A percentile compares a stretch with the other conserved stretches of the same genome.
Conservation (phyloP, 2,329 filamentous ascomycete species). For the Trichoderma polysporum region DNA sequence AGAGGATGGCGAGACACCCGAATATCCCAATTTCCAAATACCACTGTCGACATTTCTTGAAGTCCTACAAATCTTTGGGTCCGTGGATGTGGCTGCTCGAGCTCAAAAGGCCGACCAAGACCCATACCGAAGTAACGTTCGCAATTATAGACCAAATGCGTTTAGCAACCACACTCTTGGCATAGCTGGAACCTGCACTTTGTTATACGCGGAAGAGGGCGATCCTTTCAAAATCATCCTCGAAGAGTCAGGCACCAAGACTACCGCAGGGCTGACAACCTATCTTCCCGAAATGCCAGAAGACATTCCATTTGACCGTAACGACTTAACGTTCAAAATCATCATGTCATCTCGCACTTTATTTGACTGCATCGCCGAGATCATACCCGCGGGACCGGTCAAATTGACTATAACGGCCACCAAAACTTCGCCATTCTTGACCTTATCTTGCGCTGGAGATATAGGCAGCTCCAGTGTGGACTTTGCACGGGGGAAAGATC, state of each 20-base stretch:
- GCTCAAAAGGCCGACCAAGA: constrained; percentile 60
- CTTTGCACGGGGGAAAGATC: constrained; percentile 61
- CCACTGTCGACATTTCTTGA: constrained; percentile 85
- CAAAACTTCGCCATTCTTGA: constrained; percentile 67
- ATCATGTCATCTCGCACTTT: constrained; percentile 83
- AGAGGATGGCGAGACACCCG: constrained; percentile 40
- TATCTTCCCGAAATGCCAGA: constrained; percentile 75
- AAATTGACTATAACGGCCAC: constrained; percentile 68
- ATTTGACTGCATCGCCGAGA: constrained; percentile 69
- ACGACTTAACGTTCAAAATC: constrained; percentile 81
- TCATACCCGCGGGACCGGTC: constrained; percentile 68
- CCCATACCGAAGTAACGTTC: constrained; percentile 59
- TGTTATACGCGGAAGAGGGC: constrained; percentile 74
- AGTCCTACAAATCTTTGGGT: constrained; percentile 91
- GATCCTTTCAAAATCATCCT: constrained; percentile 81
- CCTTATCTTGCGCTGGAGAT: constrained; percentile 63
- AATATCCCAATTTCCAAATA: constrained; percentile 75
- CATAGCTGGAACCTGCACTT: constrained; percentile 80
- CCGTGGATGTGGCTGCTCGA: constrained; percentile 66
- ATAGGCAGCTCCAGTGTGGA: constrained; percentile 65
- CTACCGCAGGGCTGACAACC: constrained; percentile 85
- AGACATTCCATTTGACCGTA: constrained; percentile 84
- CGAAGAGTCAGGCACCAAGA: constrained; percentile 82
- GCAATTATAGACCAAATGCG: constrained; percentile 65
- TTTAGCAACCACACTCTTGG: constrained; percentile 83